These are phyloP conservation scores for Capillidium heterosporum DNA, from an alignment of 371 early-diverging fungal species.

Conservation along the genomic window DNA sequence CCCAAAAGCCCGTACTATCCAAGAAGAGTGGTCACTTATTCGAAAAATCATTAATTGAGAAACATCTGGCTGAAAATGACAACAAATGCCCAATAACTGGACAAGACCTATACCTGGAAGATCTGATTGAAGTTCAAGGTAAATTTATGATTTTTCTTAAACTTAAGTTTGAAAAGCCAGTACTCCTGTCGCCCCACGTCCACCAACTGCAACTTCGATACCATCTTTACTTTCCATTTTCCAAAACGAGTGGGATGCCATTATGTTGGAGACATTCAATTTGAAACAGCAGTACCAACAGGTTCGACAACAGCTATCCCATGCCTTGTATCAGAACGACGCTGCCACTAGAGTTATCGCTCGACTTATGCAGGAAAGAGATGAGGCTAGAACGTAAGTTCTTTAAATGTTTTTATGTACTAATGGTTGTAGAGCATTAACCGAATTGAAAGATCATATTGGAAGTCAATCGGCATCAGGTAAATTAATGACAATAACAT, in stretches of 20 bases:
- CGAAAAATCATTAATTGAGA: conserved; percentile 70
- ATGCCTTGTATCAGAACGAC: conserved; percentile 86
- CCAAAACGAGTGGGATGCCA: conserved; percentile 88
- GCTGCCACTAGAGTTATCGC: conserved; percentile 91
- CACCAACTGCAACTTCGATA: conserved; percentile 76
- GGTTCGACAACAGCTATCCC: conserved; percentile 75
- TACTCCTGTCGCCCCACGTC: conserved; percentile 62
- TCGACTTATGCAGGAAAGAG: conserved; percentile 71
- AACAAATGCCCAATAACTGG: conserved; percentile 71
- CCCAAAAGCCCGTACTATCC: conserved; percentile 72
- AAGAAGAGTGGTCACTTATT: conserved; percentile 64
- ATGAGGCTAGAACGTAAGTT: conserved; percentile 66
- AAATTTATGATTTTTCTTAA: conserved; percentile 18
- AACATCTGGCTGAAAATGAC: conserved; percentile 58
- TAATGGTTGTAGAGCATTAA: conserved; percentile 8
- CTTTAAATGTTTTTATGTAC: not conserved
- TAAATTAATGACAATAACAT: not conserved
- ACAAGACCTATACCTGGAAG: conserved; percentile 51
- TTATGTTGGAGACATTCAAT: conserved; percentile 80
- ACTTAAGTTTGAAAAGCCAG: conserved; percentile 19
- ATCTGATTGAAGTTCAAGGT: conserved; percentile 53
- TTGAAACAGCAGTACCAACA: conserved; percentile 82
- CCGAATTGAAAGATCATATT: conserved; percentile 8
- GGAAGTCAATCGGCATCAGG: not conserved
- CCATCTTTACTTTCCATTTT: conserved; percentile 75